Conservation (phyloP, 2,329 filamentous ascomycete species). For the Neofusicoccum sp. region DNA sequence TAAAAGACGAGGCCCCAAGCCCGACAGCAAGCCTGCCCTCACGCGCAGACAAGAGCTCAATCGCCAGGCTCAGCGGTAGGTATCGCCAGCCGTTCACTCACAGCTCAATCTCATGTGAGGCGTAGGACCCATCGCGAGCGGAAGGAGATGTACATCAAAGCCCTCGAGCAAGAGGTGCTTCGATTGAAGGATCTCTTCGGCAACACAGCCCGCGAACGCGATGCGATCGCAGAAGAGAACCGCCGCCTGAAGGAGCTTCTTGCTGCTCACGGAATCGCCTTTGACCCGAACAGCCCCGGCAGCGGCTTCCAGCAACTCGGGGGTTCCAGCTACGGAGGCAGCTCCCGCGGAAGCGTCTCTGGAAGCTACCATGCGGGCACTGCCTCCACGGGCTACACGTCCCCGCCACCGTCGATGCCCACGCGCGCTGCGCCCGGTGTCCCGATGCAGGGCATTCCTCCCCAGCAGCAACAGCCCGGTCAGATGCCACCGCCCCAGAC, state of each 20-base stretch:
- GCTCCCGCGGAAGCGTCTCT: conserved; percentile 56
- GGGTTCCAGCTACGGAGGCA: conserved; percentile 42
- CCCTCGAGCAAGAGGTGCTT: conserved; percentile 86
- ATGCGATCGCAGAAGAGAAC: conserved; percentile 76
- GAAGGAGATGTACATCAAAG: conserved; percentile 94
- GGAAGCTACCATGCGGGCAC: conserved; percentile 58
- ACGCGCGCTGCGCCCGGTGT: neutral
- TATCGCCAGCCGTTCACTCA: neutral
- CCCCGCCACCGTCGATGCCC: conserved; percentile 32
- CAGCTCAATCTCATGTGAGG: conserved; percentile 3
- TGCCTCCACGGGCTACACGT: conserved; percentile 47
- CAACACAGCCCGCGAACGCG: conserved; percentile 71
- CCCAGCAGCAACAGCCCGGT: conserved; percentile 19
- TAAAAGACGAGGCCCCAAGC: conserved; percentile 91
- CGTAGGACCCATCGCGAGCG: conserved; percentile 89
- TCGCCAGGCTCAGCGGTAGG: conserved; percentile 87
- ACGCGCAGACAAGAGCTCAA: conserved; percentile 92
- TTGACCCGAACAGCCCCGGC: conserved; percentile 46
- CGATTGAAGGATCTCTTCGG: conserved; percentile 83
- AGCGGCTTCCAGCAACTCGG: conserved; percentile 33
- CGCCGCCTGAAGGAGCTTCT: conserved; percentile 66
- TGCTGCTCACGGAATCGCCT: conserved; percentile 57
- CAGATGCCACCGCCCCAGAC: conserved; percentile 30
- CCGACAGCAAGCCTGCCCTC: conserved; percentile 90
- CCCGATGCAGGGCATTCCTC: conserved; percentile 19